Conservation (phyloP, 495 filamentous ascomycete genomes). For the Choiromyces venosus region DNA sequence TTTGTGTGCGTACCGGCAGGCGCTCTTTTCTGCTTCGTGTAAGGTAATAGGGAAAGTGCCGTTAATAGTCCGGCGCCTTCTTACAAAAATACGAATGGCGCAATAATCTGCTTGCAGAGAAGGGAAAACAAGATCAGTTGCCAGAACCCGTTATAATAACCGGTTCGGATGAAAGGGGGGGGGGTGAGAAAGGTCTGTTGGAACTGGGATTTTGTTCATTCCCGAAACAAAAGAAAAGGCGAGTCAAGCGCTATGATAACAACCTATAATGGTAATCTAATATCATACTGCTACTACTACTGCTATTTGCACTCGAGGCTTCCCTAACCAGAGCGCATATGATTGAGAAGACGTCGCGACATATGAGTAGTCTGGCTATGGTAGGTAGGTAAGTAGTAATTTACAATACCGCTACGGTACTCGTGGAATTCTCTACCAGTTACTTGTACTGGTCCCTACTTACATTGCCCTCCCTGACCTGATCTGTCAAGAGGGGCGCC, state of each 20-base stretch:
- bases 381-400: too few species aligned
- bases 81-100: conserved; percentile 22
- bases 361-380: too few species aligned
- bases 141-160: conserved; percentile 36
- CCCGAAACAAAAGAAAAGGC: conserved; percentile 36
- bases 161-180: neutral
- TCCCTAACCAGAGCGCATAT: neutral
- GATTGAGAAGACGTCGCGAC: neutral
- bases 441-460: neutral
- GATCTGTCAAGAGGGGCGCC: neutral
- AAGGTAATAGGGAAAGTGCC: neutral
- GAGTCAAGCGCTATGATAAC: conserved; percentile 26
- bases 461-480: neutral
- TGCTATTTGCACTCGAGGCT: neutral
- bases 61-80: neutral
- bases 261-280: neutral
- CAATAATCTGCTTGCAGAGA: conserved; percentile 18
- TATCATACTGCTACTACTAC: neutral
- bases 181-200: conserved; percentile 15
- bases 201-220: conserved; percentile 18
- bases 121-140: conserved; percentile 17
- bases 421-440: neutral
- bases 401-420: neutral
- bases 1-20: neutral
- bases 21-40: neutral